These are phyloP conservation scores for Fonsecaea monophora DNA, from an alignment of 2,329 filamentous ascomycete species.

Conservation along the genomic window DNA sequence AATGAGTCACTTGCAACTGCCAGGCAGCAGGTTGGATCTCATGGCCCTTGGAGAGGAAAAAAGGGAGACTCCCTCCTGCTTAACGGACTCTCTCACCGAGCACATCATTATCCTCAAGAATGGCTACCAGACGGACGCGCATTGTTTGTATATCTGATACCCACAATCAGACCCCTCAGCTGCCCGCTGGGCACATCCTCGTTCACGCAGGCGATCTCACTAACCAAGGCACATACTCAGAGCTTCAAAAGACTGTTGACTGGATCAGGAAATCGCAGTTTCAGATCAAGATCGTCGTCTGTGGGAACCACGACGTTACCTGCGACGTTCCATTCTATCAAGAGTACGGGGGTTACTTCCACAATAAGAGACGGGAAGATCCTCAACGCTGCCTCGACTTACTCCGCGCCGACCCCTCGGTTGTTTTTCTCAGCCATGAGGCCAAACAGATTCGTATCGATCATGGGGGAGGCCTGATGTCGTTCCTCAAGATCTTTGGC, in stretches of 20 bases:
- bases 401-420: conserved; percentile 51
- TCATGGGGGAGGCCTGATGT: conserved; percentile 54
- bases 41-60: background rate
- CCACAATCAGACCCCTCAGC: conserved; percentile 48
- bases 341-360: conserved; percentile 51
- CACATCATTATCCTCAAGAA: conserved; percentile 19
- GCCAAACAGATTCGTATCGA: conserved; percentile 53
- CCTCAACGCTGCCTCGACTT: conserved; percentile 53
- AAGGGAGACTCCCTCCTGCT: background rate
- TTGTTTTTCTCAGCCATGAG: conserved; percentile 62
- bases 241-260: conserved; percentile 49
- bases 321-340: conserved; percentile 50
- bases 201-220: conserved; percentile 60
- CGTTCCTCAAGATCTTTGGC: conserved; percentile 63
- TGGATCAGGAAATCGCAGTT: conserved; percentile 55
- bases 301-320: conserved; percentile 56
- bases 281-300: conserved; percentile 54
- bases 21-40: background rate
- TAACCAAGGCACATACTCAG: conserved; percentile 51
- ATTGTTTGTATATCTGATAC: conserved; percentile 57
- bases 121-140: conserved; percentile 30
- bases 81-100: background rate
- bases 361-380: conserved; percentile 55
- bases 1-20: conserved; percentile 16
- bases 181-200: conserved; percentile 55